Conservation (phyloP, 805 yeast species). For the Candida golubevii region DNA sequence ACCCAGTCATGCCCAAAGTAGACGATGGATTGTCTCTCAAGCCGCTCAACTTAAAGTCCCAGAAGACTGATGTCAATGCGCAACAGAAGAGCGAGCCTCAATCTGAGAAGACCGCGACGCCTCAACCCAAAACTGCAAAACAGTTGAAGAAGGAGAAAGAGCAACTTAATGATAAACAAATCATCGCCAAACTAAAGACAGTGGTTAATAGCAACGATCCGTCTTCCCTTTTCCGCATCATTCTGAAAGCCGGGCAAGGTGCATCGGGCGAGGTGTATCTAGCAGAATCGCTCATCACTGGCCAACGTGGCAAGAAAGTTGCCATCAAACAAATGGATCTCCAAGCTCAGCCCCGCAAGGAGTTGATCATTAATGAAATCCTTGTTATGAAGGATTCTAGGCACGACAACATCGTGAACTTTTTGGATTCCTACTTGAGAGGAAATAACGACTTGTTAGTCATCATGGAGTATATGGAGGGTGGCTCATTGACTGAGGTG, state of each 20-base stretch:
- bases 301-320: slow-evolving; percentile 54
- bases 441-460: slow-evolving; percentile 89
- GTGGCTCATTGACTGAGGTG: slow-evolving; percentile 94
- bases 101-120: slow-evolving; percentile 1
- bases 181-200: slow-evolving; percentile 71
- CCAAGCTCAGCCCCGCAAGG: slow-evolving; percentile 88
- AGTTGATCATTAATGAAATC: slow-evolving; percentile 91
- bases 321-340: slow-evolving; percentile 97
- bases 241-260: slow-evolving; percentile 93
- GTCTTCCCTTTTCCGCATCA: slow-evolving; percentile 68
- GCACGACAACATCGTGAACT: slow-evolving; percentile 92
- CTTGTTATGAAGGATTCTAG: slow-evolving; percentile 94
- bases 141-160: slow-evolving; percentile 40
- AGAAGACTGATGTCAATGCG: slow-evolving; percentile 11
- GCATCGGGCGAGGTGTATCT: slow-evolving; percentile 94
- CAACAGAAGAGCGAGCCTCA: background rate
- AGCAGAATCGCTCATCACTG: slow-evolving; percentile 59
- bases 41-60: slow-evolving; percentile 15
- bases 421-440: slow-evolving; percentile 82
- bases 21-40: slow-evolving; percentile 9
- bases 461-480: slow-evolving; percentile 99
- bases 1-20: background rate
- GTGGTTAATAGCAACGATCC: slow-evolving; percentile 88
- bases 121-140: slow-evolving; percentile 30
- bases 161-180: slow-evolving; percentile 76